Percentiles rank a stretch among this genome's conserved stretches.
These are phyloP conservation scores for Pestalotiopsis sp. DNA, from an alignment of 2,329 filamentous ascomycete genomes.

Conservation along the genomic window DNA sequence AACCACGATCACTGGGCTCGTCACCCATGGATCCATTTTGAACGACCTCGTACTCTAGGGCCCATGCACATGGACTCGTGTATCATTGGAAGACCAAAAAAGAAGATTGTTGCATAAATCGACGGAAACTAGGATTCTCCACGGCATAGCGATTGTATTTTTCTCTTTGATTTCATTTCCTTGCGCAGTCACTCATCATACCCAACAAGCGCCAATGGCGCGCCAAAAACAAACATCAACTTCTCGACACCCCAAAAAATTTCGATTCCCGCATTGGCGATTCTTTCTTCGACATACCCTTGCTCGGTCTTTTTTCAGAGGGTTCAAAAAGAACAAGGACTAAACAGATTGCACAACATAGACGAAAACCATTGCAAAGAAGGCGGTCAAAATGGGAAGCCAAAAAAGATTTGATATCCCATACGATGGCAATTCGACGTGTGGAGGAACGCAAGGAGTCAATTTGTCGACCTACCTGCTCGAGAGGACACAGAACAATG, in stretches of 20 bases:
- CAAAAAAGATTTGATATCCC: not conserved
- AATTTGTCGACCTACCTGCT: conserved; percentile 6
- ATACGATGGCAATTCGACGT: conserved; percentile 1
- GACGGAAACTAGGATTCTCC: conserved; percentile 42
- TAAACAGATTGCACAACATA: conserved; percentile 12
- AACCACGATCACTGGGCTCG: not conserved
- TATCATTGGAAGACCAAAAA: conserved; percentile 43
- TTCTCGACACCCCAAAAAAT: conserved; percentile 28
- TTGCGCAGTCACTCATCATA: conserved; percentile 32
- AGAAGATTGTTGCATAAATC: conserved; percentile 45
- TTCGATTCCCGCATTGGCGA: conserved; percentile 25
- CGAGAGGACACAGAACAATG: conserved; percentile 1
- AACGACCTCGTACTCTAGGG: conserved; percentile 17
- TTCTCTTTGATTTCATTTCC: conserved; percentile 33
- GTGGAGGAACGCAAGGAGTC: not conserved
- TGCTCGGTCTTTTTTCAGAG: not conserved
- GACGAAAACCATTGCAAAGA: conserved; percentile 10
- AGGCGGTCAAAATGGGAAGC: not conserved
- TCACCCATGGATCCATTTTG: conserved; percentile 2
- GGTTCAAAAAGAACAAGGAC: not conserved
- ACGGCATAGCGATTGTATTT: conserved; percentile 48
- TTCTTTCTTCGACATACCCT: conserved; percentile 4
- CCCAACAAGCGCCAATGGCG: conserved; percentile 32
- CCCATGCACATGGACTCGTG: conserved; percentile 33
- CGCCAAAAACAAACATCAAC: conserved; percentile 27